phyloP scores from a whole-genome alignment of 108 stramenopile genomes.

The Cylindrotheca closterium region DNA sequence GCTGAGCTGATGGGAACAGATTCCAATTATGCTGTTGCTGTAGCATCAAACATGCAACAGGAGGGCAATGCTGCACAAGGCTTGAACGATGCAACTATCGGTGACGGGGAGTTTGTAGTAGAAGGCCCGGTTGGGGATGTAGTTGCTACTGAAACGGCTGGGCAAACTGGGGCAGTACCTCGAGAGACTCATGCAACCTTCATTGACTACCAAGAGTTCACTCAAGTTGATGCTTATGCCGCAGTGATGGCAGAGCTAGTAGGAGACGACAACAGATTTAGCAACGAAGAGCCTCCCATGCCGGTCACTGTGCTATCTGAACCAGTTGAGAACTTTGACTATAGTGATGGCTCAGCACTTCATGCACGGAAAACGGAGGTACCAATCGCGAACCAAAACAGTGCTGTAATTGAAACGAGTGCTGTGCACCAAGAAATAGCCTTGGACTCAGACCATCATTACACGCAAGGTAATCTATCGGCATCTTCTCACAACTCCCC shows the following conservation, averaged over 20 bases:
- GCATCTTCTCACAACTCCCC: too few species aligned
- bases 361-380: not conserved
- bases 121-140: not conserved
- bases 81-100: not conserved
- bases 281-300: constrained; percentile 4
- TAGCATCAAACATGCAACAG: constrained; percentile 2
- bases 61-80: not conserved
- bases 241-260: constrained; percentile 1
- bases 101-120: constrained; percentile 7
- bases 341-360: not conserved
- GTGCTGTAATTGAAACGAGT: too few species aligned
- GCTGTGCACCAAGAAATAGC: too few species aligned
- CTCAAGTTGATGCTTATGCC: not conserved
- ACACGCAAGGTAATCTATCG: too few species aligned
- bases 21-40: constrained; percentile 9
- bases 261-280: not conserved
- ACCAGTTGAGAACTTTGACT: not conserved
- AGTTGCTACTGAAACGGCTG: not conserved
- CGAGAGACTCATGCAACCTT: constrained; percentile 14
- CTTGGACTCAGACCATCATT: too few species aligned
- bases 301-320: constrained; percentile 13
- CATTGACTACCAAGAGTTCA: not conserved
- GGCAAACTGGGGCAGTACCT: not conserved
- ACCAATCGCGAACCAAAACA: not conserved
- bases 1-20: constrained; percentile 35